Base-by-base conservation (phyloP, 352 stramenopile genomes). In the Pythium myriotylum region DNA sequence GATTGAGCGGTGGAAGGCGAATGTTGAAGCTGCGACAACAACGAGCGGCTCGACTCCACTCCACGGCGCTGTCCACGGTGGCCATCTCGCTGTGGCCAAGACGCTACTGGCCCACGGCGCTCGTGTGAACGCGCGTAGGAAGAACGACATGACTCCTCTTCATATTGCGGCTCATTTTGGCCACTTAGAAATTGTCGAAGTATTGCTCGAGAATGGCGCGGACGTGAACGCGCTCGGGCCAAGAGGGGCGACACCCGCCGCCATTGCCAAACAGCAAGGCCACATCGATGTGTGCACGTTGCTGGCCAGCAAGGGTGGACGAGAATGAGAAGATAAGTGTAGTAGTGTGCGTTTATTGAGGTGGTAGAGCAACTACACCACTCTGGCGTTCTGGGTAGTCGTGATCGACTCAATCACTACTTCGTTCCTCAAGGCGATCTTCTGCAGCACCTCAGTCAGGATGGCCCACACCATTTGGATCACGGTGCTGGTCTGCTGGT, bases 21-120 rank as follows among this genome's bases (percentile, higher is more conserved):
- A 67, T 24, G 41, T 32, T 0, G 59, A 67, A 26, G 51, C 59
- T 20, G 41, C 59, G 51, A 67, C 50, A 20, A 57, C 39, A 16
- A 54, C 59, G 39, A 67, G 51, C 32, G 59, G 59, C n/a, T 59
- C 59, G n/a, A 67, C 59, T 19, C 49, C 59, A 5, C 59, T 67
- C 16, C 51, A 60, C 20, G 32, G 24, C 6, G 59, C 59, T 13
- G 39, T 41, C 3, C 59, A 67, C 16, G 40, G 56, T 17, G 59
- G 59, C 32, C 59, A 67, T 23, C 14, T 49, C 27, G 40, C 9
- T 3, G 59, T 67, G 3, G 41, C 40, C 22, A 41, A 29, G 22
- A 29, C 33, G 22, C 51, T 67, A 14, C 22, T 67, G n/a, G 49
- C 41, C 2, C 17, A 42, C 10, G 50, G 59, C n/a, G 59, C 59